Base-by-base conservation (phyloP, 2,329 filamentous ascomycete genomes). In the Rhinocladiella similis region DNA sequence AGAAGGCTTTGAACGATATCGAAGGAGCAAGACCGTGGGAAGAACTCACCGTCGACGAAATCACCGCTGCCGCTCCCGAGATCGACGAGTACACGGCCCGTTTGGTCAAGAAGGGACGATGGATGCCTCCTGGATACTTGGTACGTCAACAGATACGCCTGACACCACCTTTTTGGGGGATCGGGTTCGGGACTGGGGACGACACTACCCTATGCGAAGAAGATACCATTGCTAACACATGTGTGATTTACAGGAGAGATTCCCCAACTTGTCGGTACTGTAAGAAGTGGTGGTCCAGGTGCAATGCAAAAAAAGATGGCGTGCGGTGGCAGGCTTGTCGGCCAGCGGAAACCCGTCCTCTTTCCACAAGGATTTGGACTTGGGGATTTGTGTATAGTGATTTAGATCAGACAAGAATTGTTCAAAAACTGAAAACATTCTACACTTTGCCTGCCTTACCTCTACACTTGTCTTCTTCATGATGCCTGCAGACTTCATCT, bases 51-150 rank as follows among this genome's bases (percentile, higher is more conserved):
- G 92, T 97, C 75, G 94, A 97, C 76, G 94, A 99, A 72, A 89
- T 99, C 76, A 90, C 90, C 62, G 86, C 90, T 68, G 94, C 93
- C 69, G 90, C 92, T 76, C 92, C 94, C 69, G 93, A 96, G 67
- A 97, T 99, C 76, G 93, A 97, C 80, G 87, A 96, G 85, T 95
- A 95, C 84, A 96, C 93, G 69, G 80, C 87, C 70, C 87, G 94
- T 80, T 86, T 99, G 74, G 92, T 99, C 65, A 90, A 90, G 77
- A 97, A 95, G 88, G 93, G 93, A 76, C 90, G 91, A 86, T 99
- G 94, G 94, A 85, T 87, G 81, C 92, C 96, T 72, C 92, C 94
- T 64, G 94, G 94, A 74, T 99, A 99, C 89, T 96, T 97, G 91
- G 93, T 93, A 81, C 69, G 87, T 77, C 48, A 61, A 14, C n/a